A percentile compares a stretch with the other conserved stretches of the same genome.
Conservation (phyloP, 805 yeast species). For the Metschnikowia kunwiensis region DNA sequence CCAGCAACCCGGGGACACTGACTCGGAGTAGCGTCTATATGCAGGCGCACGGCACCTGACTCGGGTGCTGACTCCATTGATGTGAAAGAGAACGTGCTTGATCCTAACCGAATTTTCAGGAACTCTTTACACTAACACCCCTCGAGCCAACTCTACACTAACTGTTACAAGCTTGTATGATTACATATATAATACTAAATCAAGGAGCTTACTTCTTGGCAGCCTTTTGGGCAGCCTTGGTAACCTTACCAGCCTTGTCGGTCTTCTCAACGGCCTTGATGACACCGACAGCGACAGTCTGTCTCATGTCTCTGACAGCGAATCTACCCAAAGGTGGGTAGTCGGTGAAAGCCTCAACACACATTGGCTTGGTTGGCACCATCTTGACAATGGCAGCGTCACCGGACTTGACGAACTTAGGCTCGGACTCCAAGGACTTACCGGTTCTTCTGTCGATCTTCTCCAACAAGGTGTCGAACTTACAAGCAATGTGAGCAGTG, state of each 20-base stretch:
- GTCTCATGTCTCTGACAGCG: slow-evolving; percentile 98
- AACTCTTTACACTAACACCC: neutral
- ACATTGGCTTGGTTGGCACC: slow-evolving; percentile 44
- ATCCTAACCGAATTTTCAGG: no score
- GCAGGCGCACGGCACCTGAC: no score
- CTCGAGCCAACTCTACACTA: neutral
- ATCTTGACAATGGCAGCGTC: slow-evolving; percentile 41
- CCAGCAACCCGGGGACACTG: no score
- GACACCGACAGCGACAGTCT: slow-evolving; percentile 99
- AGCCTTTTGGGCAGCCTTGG: slow-evolving; percentile 93
- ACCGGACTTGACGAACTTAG: slow-evolving; percentile 38
- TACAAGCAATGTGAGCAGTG: slow-evolving; percentile 92
- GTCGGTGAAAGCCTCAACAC: slow-evolving; percentile 44
- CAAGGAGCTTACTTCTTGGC: slow-evolving; percentile 55
- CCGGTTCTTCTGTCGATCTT: slow-evolving; percentile 80
- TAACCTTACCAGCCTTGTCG: slow-evolving; percentile 86
- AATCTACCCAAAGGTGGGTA: slow-evolving; percentile 47
- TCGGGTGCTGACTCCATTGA: no score
- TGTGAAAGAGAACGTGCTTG: neutral
- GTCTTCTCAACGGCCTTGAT: slow-evolving; percentile 92
- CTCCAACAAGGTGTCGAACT: slow-evolving; percentile 72
- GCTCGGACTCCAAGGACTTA: slow-evolving; percentile 33
- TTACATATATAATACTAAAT: slow-evolving; percentile 9
- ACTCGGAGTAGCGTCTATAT: no score
- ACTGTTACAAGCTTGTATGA: slow-evolving; percentile 13